Percentiles rank a stretch among this genome's conserved stretches.
Conservation (phyloP, 2,329 filamentous ascomycete species). For the Cladophialophora yegresii region DNA sequence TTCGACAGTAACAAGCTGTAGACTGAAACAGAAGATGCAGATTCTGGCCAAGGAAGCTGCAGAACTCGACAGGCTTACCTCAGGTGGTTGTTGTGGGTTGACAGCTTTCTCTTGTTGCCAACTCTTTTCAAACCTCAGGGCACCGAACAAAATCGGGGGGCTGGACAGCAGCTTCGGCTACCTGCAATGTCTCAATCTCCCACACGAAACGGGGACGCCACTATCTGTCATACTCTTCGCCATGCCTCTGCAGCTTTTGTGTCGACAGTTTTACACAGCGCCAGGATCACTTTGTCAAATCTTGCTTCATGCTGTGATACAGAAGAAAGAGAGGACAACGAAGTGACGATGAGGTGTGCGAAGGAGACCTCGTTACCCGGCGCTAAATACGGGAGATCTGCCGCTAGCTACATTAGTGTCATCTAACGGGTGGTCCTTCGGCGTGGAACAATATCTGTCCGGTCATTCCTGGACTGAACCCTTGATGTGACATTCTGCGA, state of each 20-base stretch:
- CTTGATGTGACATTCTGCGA: neutral
- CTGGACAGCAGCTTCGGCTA: constrained; percentile 28
- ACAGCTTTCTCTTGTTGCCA: neutral
- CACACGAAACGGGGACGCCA: constrained; percentile 13
- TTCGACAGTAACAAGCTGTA: constrained; percentile 5
- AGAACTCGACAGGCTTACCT: constrained; percentile 4
- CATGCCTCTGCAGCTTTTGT: constrained; percentile 2
- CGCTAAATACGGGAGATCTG: constrained; percentile 13
- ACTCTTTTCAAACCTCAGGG: constrained; percentile 1
- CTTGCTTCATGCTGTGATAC: constrained; percentile 20
- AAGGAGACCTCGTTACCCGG: constrained; percentile 6
- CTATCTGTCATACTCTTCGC: constrained; percentile 28
- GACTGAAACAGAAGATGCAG: neutral
- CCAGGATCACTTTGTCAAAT: constrained; percentile 30
- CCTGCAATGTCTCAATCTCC: constrained; percentile 31
- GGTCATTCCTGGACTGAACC: neutral
- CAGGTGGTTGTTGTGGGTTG: constrained; percentile 9
- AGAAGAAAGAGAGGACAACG: constrained; percentile 2
- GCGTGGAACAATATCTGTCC: neutral
- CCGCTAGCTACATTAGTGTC: neutral
- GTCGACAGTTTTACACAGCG: constrained; percentile 14
- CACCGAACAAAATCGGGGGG: constrained; percentile 23
- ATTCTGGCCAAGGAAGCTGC: neutral
- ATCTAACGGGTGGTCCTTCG: neutral
- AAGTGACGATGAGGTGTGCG: constrained; percentile 11